Percentiles rank a stretch among this genome's conserved stretches.
Evolutionary conservation across 2,329 filamentous ascomycete species (phyloP).

Genomic region (Fulvia fulva): DNA sequence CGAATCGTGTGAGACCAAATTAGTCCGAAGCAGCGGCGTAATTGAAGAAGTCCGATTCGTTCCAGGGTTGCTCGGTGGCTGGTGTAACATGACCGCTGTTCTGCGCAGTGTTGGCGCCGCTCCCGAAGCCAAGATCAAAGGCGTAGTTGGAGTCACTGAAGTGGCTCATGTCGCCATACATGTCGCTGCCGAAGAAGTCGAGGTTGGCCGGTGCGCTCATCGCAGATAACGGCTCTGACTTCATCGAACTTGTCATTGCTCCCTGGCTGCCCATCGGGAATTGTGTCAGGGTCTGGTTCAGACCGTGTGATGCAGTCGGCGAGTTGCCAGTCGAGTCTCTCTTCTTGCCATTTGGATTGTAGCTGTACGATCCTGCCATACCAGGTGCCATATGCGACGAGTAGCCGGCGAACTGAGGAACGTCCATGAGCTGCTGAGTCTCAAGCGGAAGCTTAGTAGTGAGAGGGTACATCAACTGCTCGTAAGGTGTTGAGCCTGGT

Average conservation of each 20-base stretch:
- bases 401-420: slow-evolving; percentile 19
- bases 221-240: slow-evolving; percentile 15
- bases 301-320: slow-evolving; percentile 5
- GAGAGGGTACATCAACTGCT: slow-evolving; percentile 36
- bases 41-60: slow-evolving; percentile 23
- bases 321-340: slow-evolving; percentile 24
- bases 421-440: slow-evolving; percentile 50
- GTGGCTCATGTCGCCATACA: slow-evolving; percentile 4
- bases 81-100: slow-evolving; percentile 20
- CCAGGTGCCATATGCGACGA: slow-evolving; percentile 13
- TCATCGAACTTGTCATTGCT: not conserved
- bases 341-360: slow-evolving; percentile 28
- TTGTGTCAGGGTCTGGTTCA: slow-evolving; percentile 18
- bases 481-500: not conserved
- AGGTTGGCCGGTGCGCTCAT: slow-evolving; percentile 13
- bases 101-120: not conserved
- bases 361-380: slow-evolving; percentile 15
- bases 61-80: slow-evolving; percentile 15
- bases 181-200: slow-evolving; percentile 16
- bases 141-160: slow-evolving; percentile 5
- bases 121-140: slow-evolving; percentile 5
- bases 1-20: not conserved
- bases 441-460: slow-evolving; percentile 50
- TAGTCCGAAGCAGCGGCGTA: slow-evolving; percentile 6
- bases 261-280: slow-evolving; percentile 1